phyloP scores from a whole-genome alignment of 768 basidiomycete genomes.

The Phylloporus arenicola region DNA sequence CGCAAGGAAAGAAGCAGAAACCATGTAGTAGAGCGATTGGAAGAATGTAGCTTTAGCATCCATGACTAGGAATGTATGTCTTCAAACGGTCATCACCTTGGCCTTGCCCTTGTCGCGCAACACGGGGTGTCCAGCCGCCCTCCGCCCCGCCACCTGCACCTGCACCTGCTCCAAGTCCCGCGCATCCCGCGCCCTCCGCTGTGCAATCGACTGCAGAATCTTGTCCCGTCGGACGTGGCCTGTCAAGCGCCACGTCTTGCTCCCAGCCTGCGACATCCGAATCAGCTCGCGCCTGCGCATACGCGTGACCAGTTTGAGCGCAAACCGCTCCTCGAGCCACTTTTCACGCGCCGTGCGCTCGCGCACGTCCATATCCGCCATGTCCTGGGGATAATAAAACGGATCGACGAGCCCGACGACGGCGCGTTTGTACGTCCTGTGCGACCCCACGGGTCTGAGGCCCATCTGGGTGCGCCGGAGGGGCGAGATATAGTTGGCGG shows the following conservation, averaged over 20 bases:
- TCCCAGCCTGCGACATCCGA: slow-evolving; percentile 32
- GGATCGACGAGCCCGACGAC: slow-evolving; percentile 89
- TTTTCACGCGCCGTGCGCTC: slow-evolving; percentile 52
- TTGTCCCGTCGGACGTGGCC: slow-evolving; percentile 42
- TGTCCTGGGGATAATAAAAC: slow-evolving; percentile 84
- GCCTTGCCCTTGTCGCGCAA: slow-evolving; percentile 20
- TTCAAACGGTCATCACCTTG: slow-evolving; percentile 6
- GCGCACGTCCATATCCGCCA: slow-evolving; percentile 68
- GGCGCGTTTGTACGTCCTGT: slow-evolving; percentile 81
- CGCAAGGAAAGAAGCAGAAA: neutral
- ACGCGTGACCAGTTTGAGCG: slow-evolving; percentile 32
- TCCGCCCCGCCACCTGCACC: slow-evolving; percentile 23
- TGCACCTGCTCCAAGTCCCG: slow-evolving; percentile 35
- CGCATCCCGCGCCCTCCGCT: slow-evolving; percentile 41
- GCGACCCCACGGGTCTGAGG: slow-evolving; percentile 28
- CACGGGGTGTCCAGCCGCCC: slow-evolving; percentile 21
- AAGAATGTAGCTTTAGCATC: slow-evolving; percentile 22
- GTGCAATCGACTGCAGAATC: slow-evolving; percentile 47
- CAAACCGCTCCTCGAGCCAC: slow-evolving; percentile 61
- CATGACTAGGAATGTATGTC: neutral
- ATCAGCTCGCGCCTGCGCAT: slow-evolving; percentile 31
- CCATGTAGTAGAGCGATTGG: neutral
- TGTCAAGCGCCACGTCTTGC: slow-evolving; percentile 37
- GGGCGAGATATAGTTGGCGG: slow-evolving; percentile 80
- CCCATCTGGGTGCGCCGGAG: slow-evolving; percentile 29